A percentile compares a stretch with the other conserved stretches of the same genome.
phyloP scores from a whole-genome alignment of 768 basidiomycete species.

The Russula compacta region DNA sequence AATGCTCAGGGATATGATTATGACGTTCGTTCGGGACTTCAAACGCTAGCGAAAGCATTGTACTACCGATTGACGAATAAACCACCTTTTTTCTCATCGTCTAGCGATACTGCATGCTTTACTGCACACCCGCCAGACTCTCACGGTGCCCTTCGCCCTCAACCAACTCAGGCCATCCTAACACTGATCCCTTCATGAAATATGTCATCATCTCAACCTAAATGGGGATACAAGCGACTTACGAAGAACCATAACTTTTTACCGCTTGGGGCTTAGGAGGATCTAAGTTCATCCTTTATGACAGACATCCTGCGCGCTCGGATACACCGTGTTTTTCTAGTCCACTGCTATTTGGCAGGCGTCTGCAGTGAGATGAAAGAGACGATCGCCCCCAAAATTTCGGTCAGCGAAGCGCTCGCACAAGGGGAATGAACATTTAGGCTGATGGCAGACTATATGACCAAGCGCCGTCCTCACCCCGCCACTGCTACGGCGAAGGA shows the following conservation, averaged over 20 bases:
- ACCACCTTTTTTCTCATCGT: neutral
- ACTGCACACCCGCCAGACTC: neutral
- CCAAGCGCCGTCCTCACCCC: neutral
- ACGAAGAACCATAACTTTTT: neutral
- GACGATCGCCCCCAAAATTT: neutral
- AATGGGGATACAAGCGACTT: neutral
- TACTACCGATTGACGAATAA: neutral
- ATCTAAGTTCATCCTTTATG: neutral
- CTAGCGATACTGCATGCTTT: neutral
- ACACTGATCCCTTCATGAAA: neutral
- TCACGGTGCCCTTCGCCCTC: neutral
- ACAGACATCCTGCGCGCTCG: neutral
- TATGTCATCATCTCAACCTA: neutral
- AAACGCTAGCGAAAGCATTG: neutral
- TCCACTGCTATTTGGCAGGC: neutral
- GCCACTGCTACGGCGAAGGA: neutral
- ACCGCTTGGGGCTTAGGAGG: neutral
- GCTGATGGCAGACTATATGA: neutral
- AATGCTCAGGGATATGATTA: neutral
- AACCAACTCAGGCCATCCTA: neutral
- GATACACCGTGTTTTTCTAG: neutral
- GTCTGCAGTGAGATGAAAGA: neutral
- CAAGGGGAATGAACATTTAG: neutral
- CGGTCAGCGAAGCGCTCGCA: neutral
- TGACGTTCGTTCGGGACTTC: neutral